Base-by-base conservation (phyloP, 441 rosid genomes). In the Pelargonium fulgidum region DNA sequence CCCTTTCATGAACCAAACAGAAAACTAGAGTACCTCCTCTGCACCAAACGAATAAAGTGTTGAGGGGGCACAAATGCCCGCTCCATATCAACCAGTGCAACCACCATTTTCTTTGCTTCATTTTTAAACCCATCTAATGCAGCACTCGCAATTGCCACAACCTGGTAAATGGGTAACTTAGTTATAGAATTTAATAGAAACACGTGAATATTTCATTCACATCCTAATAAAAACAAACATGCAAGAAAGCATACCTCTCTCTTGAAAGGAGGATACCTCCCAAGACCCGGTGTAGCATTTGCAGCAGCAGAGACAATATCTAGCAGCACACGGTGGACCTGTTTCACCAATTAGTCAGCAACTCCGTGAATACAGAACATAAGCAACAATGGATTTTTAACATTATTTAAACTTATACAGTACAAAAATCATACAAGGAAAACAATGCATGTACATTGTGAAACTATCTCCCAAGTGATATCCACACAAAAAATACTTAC, bases 11-110 rank as follows among this genome's bases (percentile, higher is more conserved):
- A 59, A 9, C 13, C 63, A 59, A 22, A 59, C 33, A 22, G n/a
- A 26, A 20, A 20, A 2, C 10, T 59, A 59, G 63, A 59, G 63
- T 84, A 91, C 98, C 97, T 78, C 74, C 98, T 87, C 68, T 93
- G 98, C 77, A 93, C 93, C 76, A 93, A 79, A 65, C 98, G 96
- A 74, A 93, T 93, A 80, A 93, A 93, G 78, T 91, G 97, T 68
- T 93, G 98, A 64, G 98, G 97, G 59, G 98, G 98, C 70, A 93
- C 98, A 81, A 93, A 93, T 29, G 86, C 96, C 59, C 98, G 95
- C 81, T 93, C 98, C 98, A 93, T 93, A 74, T 93, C 98, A 73
- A 93, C 97, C 56, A 93, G 80, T 39, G 98, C 98, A 78, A 91
- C 85, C 14, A 93, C 98, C 98, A 93, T 93, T 75, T 87, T 91